Base-by-base conservation (phyloP, 2,329 filamentous ascomycete species). In the Xylaria sp. region DNA sequence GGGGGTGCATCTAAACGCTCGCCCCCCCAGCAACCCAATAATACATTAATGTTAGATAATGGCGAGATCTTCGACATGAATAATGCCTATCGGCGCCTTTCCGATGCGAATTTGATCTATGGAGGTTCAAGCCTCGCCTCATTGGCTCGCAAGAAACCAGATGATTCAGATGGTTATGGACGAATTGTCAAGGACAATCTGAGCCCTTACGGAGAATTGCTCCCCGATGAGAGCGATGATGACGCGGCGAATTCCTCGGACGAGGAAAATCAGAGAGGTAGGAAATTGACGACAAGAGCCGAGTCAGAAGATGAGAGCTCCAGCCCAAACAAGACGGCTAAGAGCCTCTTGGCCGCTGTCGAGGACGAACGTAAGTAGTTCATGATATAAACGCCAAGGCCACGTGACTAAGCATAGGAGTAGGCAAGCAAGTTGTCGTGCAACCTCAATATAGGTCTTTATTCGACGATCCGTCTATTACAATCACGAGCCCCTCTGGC, bases 331-430 rank as follows among this genome's bases (percentile, higher is more conserved):
- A 78, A 75, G 13, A 76, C 76, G 27, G 81, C 80, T 27, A 78
- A 79, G 42, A 93, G 90, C 75, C 79, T 94, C 65, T 81, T 94
- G 62, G 92, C 91, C 47, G 92, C 91, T 6, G 90, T 91, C 0
- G 91, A 95, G 77, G 91, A 93, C 84, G 92, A 95, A 78, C 87
- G 93, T 93, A 84, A 77, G 91, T 85, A 37, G 21, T 16, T 23
- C 48, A 32, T 54, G 4, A 60, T 40, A 29, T 42, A 16, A 27
- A 29, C 9, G 25, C n/a, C 40, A 66, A 25, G 50, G 12, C 6
- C n/a, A 13, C 2, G 48, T 37, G 40, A 65, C 80, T 81, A 70
- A 74, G 48, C 40, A 75, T 63, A 37, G 51, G 25, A 47, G 25
- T 69, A 88, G 86, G 86, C 29, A 84, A 87, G 72, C 79, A 86